Evolutionary conservation across 345 rosid genomes (phyloP).

Genomic region (Gossypium thurberi): DNA sequence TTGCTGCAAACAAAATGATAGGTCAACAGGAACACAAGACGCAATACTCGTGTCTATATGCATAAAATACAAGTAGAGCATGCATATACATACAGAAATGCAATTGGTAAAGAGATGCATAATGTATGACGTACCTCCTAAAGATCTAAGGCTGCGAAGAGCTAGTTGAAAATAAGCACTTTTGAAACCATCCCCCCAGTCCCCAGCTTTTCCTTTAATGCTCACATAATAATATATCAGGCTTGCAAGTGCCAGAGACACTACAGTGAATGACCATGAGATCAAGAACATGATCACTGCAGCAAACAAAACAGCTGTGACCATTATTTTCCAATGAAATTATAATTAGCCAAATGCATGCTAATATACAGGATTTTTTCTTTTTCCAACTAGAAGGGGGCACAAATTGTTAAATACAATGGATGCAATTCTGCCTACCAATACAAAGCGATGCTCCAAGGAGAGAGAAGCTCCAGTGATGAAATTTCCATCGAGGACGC

Average conservation of each 20-base stretch:
- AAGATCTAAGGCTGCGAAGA: constrained; percentile 96
- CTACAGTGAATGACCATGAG: constrained; percentile 92
- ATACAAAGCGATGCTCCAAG: constrained; percentile 60
- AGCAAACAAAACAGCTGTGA: constrained; percentile 24
- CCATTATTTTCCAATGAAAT: constrained; percentile 6
- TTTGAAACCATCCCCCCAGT: constrained; percentile 99
- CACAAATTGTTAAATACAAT: not conserved
- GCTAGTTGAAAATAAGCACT: constrained; percentile 99
- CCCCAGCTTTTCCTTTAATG: constrained; percentile 97
- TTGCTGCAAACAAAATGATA: constrained; percentile 39
- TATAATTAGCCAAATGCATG: not conserved
- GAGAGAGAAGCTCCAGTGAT: constrained; percentile 97
- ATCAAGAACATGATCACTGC: constrained; percentile 99
- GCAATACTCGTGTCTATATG: not conserved
- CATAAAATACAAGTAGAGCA: not conserved
- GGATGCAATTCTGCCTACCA: constrained; percentile 1
- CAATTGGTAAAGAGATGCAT: not conserved
- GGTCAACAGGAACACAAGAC: not conserved
- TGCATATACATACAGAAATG: not conserved
- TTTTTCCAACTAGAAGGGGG: not conserved
- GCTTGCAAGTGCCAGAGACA: constrained; percentile 92
- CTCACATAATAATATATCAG: constrained; percentile 97
- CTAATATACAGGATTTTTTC: not conserved
- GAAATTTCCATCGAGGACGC: constrained; percentile 99
- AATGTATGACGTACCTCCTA: constrained; percentile 50